Evolutionary conservation across 2,329 filamentous ascomycete species (phyloP), one percentile per base, ranked within the genome.

Genomic region (Hypocrella siamensis): DNA sequence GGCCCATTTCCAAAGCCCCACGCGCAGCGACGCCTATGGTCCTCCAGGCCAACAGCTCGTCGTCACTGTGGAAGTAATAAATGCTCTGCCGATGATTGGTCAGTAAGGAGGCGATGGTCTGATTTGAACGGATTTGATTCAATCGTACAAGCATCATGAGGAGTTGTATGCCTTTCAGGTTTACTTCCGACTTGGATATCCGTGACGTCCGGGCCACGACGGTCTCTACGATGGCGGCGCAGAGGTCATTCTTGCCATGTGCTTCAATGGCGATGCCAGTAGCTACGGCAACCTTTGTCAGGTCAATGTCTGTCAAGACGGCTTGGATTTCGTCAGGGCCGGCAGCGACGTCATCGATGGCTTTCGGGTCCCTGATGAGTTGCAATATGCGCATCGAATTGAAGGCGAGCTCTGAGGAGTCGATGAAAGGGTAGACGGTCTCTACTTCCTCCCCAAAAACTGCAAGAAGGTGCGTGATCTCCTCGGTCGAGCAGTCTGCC

Each of bases 21-120:
- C 63, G 54, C 0, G 53, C 57, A 0, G 62, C 62, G 17, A 65
- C 47, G 0, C 61, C 58, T 26, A 63, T 65, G 1, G 58, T 47
- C 1, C 62, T 54, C 60, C 62, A 65, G 0, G 62, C 56, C 1
- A 65, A 51, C 2, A 66, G 49, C 32, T 67, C 64, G 18, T 67
- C 60, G 30, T 65, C 64, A 9, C 52, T 53, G 35, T 65, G 53
- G 22, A 60, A 59, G 38, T 58, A 53, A 36, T 57, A 59, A 2
- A 56, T 55, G 35, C 53, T 56, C 53, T 56, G n/a, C 15, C 25
- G 25, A 11, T 12, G 7, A 22, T 7, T 22, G 7, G 12, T 22
- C n/a, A 31, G 2, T 16, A 14, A 22, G 9, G 4, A n/a, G 12
- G 6, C 11, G 14, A 4, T 3, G 3, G 1, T 34, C n/a, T n/a